These are phyloP conservation scores for Viola odorata DNA, from an alignment of 345 rosid species.

Conservation along the genomic window DNA sequence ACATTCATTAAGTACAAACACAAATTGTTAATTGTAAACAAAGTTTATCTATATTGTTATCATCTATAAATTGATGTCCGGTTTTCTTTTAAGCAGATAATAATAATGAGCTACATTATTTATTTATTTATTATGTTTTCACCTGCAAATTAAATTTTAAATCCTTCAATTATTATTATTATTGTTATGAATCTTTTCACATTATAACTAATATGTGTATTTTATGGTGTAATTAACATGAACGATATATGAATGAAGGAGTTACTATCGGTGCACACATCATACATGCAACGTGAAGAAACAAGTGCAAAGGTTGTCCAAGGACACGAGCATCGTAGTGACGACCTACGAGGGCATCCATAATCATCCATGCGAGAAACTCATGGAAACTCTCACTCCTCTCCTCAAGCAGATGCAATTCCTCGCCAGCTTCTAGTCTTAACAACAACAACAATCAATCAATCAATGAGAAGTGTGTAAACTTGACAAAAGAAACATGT, in stretches of 20 bases:
- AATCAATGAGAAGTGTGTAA: too few species aligned
- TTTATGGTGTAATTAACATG: too few species aligned
- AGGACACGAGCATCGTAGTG: slow-evolving; percentile 68
- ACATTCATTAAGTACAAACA: too few species aligned
- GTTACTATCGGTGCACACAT: slow-evolving; percentile 88
- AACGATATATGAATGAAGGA: slow-evolving; percentile 33
- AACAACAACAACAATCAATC: background rate
- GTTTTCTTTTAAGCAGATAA: too few species aligned
- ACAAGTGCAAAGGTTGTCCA: slow-evolving; percentile 81
- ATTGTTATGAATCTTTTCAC: background rate
- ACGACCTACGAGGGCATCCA: slow-evolving; percentile 83
- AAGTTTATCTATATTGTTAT: too few species aligned
- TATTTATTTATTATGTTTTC: too few species aligned
- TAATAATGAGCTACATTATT: too few species aligned
- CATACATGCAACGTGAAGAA: slow-evolving; percentile 96
- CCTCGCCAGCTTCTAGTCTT: slow-evolving; percentile 47
- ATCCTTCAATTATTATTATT: background rate
- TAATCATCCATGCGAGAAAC: slow-evolving; percentile 85
- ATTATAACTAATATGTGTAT: background rate
- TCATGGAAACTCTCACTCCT: slow-evolving; percentile 89
- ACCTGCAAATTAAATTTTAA: too few species aligned
- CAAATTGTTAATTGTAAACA: too few species aligned
- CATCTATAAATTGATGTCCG: too few species aligned
- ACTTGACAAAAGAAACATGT: too few species aligned
- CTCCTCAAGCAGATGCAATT: slow-evolving; percentile 87